Percentiles rank a stretch among this genome's conserved stretches.
Conservation (phyloP, 1,284 basidiomycete genomes). For the Fomitopsis schrenkii region DNA sequence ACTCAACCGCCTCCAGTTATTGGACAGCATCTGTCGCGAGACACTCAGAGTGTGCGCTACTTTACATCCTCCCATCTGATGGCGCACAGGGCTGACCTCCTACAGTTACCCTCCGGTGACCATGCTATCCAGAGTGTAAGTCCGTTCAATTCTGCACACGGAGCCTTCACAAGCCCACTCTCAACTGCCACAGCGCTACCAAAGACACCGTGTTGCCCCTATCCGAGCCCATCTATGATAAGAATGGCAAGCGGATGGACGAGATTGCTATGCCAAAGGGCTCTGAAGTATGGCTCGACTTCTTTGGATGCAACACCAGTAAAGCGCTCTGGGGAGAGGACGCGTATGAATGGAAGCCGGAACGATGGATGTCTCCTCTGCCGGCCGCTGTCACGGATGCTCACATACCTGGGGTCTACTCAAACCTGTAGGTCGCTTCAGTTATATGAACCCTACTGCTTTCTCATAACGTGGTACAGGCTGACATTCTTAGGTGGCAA, state of each 20-base stretch:
- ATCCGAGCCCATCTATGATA: slow-evolving; percentile 7
- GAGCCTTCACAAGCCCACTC: too few species aligned
- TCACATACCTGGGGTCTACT: slow-evolving; percentile 15
- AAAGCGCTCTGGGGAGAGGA: slow-evolving; percentile 18
- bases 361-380: slow-evolving; percentile 16
- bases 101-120: slow-evolving; percentile 4
- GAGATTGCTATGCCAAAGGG: slow-evolving; percentile 14
- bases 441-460: neutral
- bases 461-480: neutral
- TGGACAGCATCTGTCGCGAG: slow-evolving; percentile 23
- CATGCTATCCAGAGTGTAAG: slow-evolving; percentile 1
- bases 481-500: slow-evolving; percentile 3
- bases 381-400: slow-evolving; percentile 10
- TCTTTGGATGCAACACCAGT: slow-evolving; percentile 14
- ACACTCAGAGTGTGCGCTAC: slow-evolving; percentile 15
- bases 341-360: slow-evolving; percentile 19
- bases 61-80: neutral
- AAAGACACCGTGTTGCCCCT: slow-evolving; percentile 13
- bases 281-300: slow-evolving; percentile 9
- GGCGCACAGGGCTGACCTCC: neutral
- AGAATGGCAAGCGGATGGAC: slow-evolving; percentile 11
- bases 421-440: slow-evolving; percentile 13
- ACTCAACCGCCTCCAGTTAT: slow-evolving; percentile 17
- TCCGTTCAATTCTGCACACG: neutral
- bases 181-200: neutral